These are phyloP conservation scores for Xerocomus spinulosus DNA, from an alignment of 768 basidiomycete genomes.

Conservation along the genomic window DNA sequence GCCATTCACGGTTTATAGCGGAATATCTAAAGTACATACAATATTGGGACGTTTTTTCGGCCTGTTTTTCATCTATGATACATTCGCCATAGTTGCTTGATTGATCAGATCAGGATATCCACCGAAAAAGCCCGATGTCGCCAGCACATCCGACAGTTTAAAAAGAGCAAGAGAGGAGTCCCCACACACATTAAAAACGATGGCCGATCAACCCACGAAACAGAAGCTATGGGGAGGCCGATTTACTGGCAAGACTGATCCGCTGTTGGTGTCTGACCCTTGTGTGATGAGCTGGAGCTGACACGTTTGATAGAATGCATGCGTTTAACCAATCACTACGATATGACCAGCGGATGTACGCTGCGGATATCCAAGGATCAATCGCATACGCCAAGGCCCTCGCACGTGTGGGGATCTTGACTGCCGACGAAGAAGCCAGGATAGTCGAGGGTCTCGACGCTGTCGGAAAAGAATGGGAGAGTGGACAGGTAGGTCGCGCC, in stretches of 20 bases:
- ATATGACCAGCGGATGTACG: conserved; percentile 93
- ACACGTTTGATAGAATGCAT: conserved; percentile 68
- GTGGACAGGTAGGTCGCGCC: conserved; percentile 48
- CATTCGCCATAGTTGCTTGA: background rate
- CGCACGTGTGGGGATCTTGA: conserved; percentile 74
- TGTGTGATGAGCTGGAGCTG: background rate
- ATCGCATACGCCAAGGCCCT: conserved; percentile 94
- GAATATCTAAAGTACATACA: background rate
- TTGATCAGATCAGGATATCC: background rate
- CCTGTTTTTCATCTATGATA: conserved; percentile 3
- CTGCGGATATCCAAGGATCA: conserved; percentile 87
- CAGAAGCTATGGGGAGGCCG: conserved; percentile 88
- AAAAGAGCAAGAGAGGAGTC: too few species aligned
- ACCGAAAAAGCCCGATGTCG: too few species aligned
- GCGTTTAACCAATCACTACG: conserved; percentile 94
- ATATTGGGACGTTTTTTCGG: background rate
- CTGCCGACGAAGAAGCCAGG: conserved; percentile 63
- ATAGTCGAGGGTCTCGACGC: conserved; percentile 69
- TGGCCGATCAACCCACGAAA: conserved; percentile 43
- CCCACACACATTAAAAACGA: too few species aligned
- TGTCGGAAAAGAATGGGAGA: conserved; percentile 85
- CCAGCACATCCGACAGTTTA: too few species aligned
- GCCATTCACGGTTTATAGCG: background rate
- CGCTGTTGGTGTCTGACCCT: conserved; percentile 9
- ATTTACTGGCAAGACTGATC: conserved; percentile 87